phyloP scores from a whole-genome alignment of 1,284 basidiomycete genomes.

The Malassezia vespertilionis region DNA sequence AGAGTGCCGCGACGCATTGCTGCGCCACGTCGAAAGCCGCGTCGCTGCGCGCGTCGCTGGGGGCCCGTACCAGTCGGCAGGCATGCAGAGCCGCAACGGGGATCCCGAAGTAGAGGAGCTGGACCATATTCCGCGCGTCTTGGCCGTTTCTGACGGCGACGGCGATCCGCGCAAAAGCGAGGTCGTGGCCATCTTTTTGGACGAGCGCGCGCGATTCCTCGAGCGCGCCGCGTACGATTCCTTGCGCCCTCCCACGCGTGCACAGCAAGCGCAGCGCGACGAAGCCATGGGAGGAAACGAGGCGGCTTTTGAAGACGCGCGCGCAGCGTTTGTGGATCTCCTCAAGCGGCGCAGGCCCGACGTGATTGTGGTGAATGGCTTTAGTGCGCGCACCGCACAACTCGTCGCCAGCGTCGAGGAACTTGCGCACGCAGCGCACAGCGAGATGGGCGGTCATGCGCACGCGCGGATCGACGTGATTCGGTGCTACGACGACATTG shows the following conservation, averaged over 20 bases:
- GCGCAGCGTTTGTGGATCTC: slow-evolving; percentile 64
- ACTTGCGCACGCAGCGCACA: slow-evolving; percentile 54
- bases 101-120: slow-evolving; percentile 53
- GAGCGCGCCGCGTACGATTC: slow-evolving; percentile 78
- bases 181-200: slow-evolving; percentile 72
- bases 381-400: slow-evolving; percentile 59
- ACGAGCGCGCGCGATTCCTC: slow-evolving; percentile 74
- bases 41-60: slow-evolving; percentile 49
- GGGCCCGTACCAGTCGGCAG: slow-evolving; percentile 59
- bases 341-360: slow-evolving; percentile 72
- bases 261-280: slow-evolving; percentile 51
- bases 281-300: slow-evolving; percentile 53
- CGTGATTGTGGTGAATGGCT: slow-evolving; percentile 76
- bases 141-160: slow-evolving; percentile 87
- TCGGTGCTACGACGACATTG: slow-evolving; percentile 81
- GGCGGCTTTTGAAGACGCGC: slow-evolving; percentile 48
- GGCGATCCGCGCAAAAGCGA: slow-evolving; percentile 85
- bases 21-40: slow-evolving; percentile 30
- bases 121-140: slow-evolving; percentile 65
- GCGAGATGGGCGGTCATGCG: slow-evolving; percentile 27
- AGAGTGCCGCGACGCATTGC: slow-evolving; percentile 65
- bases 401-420: slow-evolving; percentile 56
- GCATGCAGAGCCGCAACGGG: slow-evolving; percentile 34
- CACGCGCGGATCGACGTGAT: slow-evolving; percentile 53
- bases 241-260: slow-evolving; percentile 27